Base-by-base conservation (phyloP, 2,329 filamentous ascomycete genomes). In the Ceratocystis ficicola region DNA sequence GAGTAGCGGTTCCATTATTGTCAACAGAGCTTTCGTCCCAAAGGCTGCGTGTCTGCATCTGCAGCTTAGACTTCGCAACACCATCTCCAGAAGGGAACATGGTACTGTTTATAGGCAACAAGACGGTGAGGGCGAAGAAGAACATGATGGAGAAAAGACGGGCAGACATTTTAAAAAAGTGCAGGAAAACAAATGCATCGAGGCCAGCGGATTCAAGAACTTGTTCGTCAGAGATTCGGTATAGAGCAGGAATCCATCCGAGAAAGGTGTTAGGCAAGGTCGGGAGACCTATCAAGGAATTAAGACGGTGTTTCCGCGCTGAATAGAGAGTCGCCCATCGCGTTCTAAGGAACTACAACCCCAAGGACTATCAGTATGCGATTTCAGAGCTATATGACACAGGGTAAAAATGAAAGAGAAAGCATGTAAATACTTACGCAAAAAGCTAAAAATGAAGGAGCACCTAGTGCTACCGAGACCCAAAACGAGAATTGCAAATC, bases 121-220 rank as follows among this genome's bases (percentile, higher is more conserved):
- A 87, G 3, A 99, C 83, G 17, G 83, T 80, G 44, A 88, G 79
- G 32, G 92, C 87, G 72, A 97, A 90, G 74, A 96, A 84, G 66
- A 94, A 83, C 71, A 95, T 88, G 63, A 88, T 78, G 17, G 83
- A 78, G 63, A 97, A 86, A 70, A 96, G 88, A 69, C 88, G 89
- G 70, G 91, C 89, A 12, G 93, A 87, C 85, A 97, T 94, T 74
- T 92, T 95, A 80, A 96, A 97, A 76, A 99, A 99, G 17, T 87
- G 84, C 15, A 99, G 80, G 73, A 99, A 96, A 70, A 96, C 94
- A 76, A 90, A 99, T 63, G 94, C 94, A 77, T 99, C 94, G 62
- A 99, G 82, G 0, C 94, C 94, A 20, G 93, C 93, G 22, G 91
- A 93, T 17, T 88, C 86, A 64, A 99, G 80, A 3, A 99, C 85